These are phyloP conservation scores for Potentilla sterilis DNA, from an alignment of 306 rosid genomes.

Conservation along the genomic window DNA sequence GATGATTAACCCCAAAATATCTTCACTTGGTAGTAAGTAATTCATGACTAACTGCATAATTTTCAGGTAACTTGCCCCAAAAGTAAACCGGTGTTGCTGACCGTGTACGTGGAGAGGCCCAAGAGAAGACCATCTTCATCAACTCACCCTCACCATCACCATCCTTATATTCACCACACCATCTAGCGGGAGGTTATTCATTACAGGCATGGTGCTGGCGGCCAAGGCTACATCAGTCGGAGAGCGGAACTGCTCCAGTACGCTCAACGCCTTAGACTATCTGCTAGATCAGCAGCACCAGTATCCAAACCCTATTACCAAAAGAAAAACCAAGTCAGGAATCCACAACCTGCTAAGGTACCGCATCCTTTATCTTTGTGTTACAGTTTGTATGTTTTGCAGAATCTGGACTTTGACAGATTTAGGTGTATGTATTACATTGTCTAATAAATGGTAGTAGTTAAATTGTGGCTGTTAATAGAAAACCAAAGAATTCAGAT, in stretches of 20 bases:
- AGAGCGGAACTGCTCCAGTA: slow-evolving; percentile 66
- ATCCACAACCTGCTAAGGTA: slow-evolving; percentile 33
- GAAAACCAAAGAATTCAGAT: slow-evolving; percentile 25
- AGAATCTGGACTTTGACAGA: not conserved
- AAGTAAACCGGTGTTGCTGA: slow-evolving; percentile 52
- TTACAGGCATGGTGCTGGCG: slow-evolving; percentile 15
- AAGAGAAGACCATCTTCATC: slow-evolving; percentile 25
- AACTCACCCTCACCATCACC: no score
- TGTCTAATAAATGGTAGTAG: slow-evolving; percentile 2
- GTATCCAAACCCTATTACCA: slow-evolving; percentile 29
- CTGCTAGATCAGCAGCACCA: slow-evolving; percentile 38
- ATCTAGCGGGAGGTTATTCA: slow-evolving; percentile 30
- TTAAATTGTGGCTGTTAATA: slow-evolving; percentile 31
- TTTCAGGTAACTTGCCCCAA: slow-evolving; percentile 41
- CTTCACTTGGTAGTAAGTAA: slow-evolving; percentile 14
- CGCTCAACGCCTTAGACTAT: slow-evolving; percentile 50
- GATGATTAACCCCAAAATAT: not conserved
- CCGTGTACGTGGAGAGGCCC: slow-evolving; percentile 54
- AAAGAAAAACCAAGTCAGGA: slow-evolving; percentile 15
- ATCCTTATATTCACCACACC: slow-evolving; percentile 39
- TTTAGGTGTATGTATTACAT: not conserved
- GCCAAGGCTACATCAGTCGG: slow-evolving; percentile 48
- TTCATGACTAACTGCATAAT: not conserved
- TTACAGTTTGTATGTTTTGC: not conserved
- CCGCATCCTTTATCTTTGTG: not conserved